These are phyloP conservation scores for Ettlia oleoabundans DNA, from an alignment of 139 green algal species.

Conservation along the genomic window DNA sequence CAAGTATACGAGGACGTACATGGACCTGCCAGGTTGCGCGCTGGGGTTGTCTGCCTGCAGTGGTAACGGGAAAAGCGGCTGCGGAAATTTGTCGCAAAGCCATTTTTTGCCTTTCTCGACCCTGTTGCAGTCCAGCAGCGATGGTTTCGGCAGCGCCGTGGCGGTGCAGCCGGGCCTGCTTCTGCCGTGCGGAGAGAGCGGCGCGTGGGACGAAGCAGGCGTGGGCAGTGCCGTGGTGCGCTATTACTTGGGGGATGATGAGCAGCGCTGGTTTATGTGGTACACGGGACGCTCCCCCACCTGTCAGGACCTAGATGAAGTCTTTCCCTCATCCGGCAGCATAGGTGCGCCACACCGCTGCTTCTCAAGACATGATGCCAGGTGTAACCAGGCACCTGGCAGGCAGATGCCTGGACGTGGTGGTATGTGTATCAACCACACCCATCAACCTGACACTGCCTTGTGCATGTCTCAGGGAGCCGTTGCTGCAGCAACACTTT, in stretches of 20 bases:
- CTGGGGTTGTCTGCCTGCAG: no score
- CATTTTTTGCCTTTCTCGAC: no score
- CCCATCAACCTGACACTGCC: no score
- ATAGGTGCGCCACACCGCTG: slow-evolving; percentile 56
- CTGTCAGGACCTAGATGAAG: slow-evolving; percentile 47
- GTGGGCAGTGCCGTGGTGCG: slow-evolving; percentile 81
- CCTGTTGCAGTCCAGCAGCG: background rate
- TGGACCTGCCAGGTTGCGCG: no score
- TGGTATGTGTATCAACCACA: no score
- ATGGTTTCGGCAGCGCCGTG: background rate
- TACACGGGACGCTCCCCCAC: slow-evolving; percentile 66
- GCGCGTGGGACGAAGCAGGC: slow-evolving; percentile 75
- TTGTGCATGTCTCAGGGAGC: no score
- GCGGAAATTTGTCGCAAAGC: no score
- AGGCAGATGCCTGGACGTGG: no score
- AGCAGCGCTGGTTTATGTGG: slow-evolving; percentile 92
- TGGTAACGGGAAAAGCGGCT: no score
- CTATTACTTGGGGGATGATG: slow-evolving; percentile 82
- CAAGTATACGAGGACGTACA: background rate
- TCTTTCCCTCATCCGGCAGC: slow-evolving; percentile 65
- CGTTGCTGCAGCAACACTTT: no score
- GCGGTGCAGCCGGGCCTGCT: slow-evolving; percentile 62
- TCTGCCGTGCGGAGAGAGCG: slow-evolving; percentile 53
- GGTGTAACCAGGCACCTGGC: no score
- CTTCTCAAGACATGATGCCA: no score